These are phyloP conservation scores for Trichosporon coremiiforme DNA, from an alignment of 1,284 basidiomycete species.

Conservation along the genomic window DNA sequence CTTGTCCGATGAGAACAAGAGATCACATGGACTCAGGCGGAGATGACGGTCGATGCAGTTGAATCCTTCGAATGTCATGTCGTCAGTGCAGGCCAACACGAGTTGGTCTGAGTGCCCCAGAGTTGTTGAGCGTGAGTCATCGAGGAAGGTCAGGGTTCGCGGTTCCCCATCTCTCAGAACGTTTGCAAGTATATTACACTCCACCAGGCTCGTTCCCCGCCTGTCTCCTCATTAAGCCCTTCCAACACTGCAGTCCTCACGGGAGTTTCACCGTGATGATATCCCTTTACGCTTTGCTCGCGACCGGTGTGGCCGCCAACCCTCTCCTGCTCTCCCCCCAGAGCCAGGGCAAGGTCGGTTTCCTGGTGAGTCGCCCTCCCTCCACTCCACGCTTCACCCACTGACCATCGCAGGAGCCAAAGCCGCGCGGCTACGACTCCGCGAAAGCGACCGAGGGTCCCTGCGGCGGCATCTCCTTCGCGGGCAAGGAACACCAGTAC, in stretches of 20 bases:
- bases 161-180: neutral
- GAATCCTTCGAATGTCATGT: neutral
- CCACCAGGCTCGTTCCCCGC: neutral
- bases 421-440: neutral
- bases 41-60: neutral
- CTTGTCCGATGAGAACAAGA: neutral
- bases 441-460: neutral
- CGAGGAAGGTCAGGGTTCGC: too few species aligned
- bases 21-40: neutral
- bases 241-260: neutral
- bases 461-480: constrained; percentile 6
- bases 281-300: neutral
- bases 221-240: neutral
- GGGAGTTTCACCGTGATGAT: neutral
- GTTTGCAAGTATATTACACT: neutral
- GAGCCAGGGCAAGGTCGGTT: neutral
- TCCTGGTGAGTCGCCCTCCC: neutral
- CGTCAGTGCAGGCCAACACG: neutral
- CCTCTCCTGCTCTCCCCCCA: neutral
- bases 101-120: neutral
- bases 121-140: neutral
- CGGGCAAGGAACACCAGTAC: constrained; percentile 11
- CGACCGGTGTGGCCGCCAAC: neutral
- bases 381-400: too few species aligned
- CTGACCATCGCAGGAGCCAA: constrained; percentile 4